Evolutionary conservation across 129 eudicot species (phyloP).

Genomic region (Daucus carota): DNA sequence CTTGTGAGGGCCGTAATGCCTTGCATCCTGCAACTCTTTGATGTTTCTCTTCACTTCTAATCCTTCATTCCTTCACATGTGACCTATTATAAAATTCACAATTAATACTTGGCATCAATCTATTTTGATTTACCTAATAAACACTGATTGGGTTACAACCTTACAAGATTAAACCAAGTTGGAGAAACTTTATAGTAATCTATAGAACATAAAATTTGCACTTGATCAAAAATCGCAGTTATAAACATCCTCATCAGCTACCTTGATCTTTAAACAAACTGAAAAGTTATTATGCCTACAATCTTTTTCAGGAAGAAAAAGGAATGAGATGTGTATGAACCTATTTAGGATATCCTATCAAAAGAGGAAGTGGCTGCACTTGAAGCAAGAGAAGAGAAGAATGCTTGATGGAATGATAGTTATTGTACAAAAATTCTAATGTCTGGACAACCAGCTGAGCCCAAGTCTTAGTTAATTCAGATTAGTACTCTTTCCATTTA

Average conservation of each 20-base stretch:
- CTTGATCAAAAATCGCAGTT: background rate
- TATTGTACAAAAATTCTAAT: background rate
- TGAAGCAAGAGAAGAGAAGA: slow-evolving; percentile 72
- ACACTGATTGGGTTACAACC: background rate
- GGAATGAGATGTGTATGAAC: slow-evolving; percentile 91
- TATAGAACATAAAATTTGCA: background rate
- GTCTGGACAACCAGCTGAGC: background rate
- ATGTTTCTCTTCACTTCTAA: background rate
- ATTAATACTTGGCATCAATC: background rate
- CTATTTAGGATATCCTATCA: slow-evolving; percentile 80
- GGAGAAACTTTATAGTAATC: background rate
- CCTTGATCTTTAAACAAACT: background rate
- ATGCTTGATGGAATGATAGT: slow-evolving; percentile 19
- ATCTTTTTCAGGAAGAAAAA: slow-evolving; percentile 63
- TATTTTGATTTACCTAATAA: background rate
- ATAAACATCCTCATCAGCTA: background rate
- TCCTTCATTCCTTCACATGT: background rate
- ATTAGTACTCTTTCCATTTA: background rate
- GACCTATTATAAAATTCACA: background rate
- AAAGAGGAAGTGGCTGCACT: slow-evolving; percentile 88
- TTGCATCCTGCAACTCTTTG: background rate
- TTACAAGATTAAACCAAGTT: background rate
- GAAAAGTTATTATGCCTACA: background rate
- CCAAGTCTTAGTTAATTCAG: background rate
- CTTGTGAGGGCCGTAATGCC: background rate